Conservation (phyloP, 441 rosid species). For the Populus hybrid region DNA sequence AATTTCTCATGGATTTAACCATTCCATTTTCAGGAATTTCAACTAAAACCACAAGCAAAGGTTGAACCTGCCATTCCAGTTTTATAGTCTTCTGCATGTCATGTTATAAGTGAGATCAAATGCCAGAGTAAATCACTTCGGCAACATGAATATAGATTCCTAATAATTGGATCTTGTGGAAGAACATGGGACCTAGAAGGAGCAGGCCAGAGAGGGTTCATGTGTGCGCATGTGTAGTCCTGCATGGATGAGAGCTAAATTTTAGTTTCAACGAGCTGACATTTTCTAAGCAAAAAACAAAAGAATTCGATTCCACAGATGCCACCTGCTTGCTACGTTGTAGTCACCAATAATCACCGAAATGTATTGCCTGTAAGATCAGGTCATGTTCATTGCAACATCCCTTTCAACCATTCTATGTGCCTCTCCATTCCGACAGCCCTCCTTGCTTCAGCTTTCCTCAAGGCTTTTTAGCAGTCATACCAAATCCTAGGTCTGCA, state of each 20-base stretch:
- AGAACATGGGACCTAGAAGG: not conserved
- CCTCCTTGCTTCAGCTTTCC: conserved; percentile 39
- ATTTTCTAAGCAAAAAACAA: not conserved
- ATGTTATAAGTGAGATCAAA: not conserved
- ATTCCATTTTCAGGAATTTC: not conserved
- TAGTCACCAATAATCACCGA: conserved; percentile 28
- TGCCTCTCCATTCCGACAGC: conserved; percentile 29
- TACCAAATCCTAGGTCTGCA: conserved; percentile 27
- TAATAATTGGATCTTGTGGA: not conserved
- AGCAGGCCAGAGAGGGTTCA: not conserved
- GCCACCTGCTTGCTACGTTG: conserved; percentile 25
- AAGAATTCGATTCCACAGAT: not conserved
- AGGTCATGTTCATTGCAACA: conserved; percentile 30
- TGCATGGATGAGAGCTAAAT: not conserved
- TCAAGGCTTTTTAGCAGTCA: conserved; percentile 34
- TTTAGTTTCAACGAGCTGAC: not conserved
- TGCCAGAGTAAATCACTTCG: not conserved
- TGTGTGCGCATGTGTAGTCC: not conserved
- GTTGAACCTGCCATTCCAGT: not conserved
- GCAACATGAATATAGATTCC: not conserved
- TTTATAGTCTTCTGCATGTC: not conserved
- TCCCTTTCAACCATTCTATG: conserved; percentile 32
- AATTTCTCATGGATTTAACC: not conserved
- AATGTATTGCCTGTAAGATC: conserved; percentile 18
- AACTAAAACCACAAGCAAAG: not conserved